Percentiles rank a stretch among this genome's conserved stretches.
Evolutionary conservation across 495 filamentous ascomycete genomes (phyloP).

Genomic region (Neurospora sublineolata): DNA sequence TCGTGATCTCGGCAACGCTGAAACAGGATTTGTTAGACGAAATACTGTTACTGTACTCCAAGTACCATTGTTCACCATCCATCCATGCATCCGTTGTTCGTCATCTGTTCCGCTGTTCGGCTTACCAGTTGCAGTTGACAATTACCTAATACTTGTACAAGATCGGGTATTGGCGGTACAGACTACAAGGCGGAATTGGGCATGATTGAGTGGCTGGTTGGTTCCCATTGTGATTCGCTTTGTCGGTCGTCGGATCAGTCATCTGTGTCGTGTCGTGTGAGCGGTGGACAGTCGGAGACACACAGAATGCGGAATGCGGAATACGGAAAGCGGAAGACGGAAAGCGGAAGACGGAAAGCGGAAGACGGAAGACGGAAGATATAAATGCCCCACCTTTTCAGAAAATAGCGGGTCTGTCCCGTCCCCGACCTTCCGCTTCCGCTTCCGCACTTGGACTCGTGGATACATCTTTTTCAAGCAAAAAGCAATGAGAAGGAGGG

Average conservation of each 20-base stretch:
- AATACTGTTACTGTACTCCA: background rate
- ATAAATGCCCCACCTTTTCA: background rate
- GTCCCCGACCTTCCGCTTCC: background rate
- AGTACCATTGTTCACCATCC: background rate
- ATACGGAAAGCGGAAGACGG: background rate
- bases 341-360: slow-evolving; percentile 13
- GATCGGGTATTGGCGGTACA: background rate
- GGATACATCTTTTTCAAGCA: background rate
- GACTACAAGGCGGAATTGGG: background rate
- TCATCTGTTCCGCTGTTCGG: background rate
- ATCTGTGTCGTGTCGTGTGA: background rate
- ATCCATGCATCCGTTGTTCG: background rate
- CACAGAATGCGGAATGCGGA: too few relatives aligned
- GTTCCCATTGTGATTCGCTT: background rate
- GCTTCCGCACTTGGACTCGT: background rate
- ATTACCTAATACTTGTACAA: background rate
- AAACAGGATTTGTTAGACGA: background rate
- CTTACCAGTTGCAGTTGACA: background rate
- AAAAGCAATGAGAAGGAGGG: background rate
- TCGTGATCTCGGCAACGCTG: background rate
- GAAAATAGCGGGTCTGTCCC: background rate
- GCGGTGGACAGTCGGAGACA: too few relatives aligned
- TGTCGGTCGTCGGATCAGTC: background rate
- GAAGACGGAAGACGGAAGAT: slow-evolving; percentile 10
- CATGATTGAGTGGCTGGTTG: background rate